Evolutionary conservation across 345 rosid species (phyloP), one percentile per base, ranked within the genome.

Genomic region (Eucalyptus tenuipes): DNA sequence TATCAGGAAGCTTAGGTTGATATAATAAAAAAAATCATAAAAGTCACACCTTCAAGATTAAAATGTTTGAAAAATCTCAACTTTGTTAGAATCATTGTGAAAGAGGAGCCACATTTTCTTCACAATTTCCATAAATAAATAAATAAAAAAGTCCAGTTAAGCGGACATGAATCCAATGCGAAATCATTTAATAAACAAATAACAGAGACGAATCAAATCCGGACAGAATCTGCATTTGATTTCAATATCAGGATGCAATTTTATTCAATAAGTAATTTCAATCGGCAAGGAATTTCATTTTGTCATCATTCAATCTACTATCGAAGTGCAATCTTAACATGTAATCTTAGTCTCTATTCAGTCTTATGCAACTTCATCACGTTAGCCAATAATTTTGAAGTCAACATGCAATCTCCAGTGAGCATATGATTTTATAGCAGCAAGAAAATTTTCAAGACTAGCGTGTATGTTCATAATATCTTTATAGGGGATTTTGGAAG

Each of bases 371-470:
- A 55, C 61, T 24, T 55, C 2, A 49, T 49, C 5, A 2, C 50
- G 1, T 1, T 49, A 50, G 20, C 96, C 97, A 88, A 94, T 96
- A 53, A 96, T 98, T 85, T 50, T 2, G 55, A 17, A 49, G 50
- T 49, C 13, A 49, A 4, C 50, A 49, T 49, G 50, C 50, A 49
- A 49, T 49, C 49, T 49, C 49, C 3, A 49, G 50, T 12, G 2
- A 49, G 16, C 50, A 49, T 49, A 2, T 49, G 15, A 12, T 49
- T 13, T 50, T 50, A 50, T 50, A 50, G 18, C 1, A 17, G 55
- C 53, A 1, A 1, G 2, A 50, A 50, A 15, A 50, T 15, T 50
- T 50, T 15, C 22, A 50, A 50, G 55, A 52, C 55, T 1, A 52
- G 55, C 18, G 40, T 37, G 40, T 37, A 37, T 37, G 55, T 18